Conservation (phyloP, 192 early-diverging fungal genomes). For the Coemansia sp. region DNA sequence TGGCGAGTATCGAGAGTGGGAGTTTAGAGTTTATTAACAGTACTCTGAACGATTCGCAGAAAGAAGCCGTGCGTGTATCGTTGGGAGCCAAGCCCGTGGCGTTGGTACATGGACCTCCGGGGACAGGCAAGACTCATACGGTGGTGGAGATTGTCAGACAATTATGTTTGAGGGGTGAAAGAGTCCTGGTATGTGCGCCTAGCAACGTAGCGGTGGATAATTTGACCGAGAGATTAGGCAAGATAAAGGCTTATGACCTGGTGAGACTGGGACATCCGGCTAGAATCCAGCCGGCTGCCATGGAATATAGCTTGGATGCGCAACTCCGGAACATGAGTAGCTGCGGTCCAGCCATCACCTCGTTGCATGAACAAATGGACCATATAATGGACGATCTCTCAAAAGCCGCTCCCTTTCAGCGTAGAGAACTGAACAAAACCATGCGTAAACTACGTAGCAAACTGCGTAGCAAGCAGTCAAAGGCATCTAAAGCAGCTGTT, state of each 20-base stretch:
- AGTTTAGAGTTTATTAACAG: slow-evolving; percentile 59
- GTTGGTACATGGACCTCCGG: slow-evolving; percentile 84
- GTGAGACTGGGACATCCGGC: slow-evolving; percentile 87
- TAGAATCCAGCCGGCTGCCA: slow-evolving; percentile 68
- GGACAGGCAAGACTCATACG: slow-evolving; percentile 89
- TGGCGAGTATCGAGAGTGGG: not conserved
- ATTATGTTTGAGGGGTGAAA: slow-evolving; percentile 58
- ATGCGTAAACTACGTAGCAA: slow-evolving; percentile 73
- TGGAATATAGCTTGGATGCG: slow-evolving; percentile 71
- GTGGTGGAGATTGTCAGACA: slow-evolving; percentile 84
- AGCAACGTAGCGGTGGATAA: slow-evolving; percentile 93
- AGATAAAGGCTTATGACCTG: slow-evolving; percentile 58
- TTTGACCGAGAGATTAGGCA: slow-evolving; percentile 75
- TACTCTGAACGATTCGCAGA: slow-evolving; percentile 73
- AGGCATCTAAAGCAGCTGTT: slow-evolving; percentile 65
- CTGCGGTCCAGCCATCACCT: slow-evolving; percentile 70
- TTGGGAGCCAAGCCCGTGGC: slow-evolving; percentile 66
- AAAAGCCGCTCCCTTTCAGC: slow-evolving; percentile 64
- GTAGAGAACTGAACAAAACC: slow-evolving; percentile 62
- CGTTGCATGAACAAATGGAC: slow-evolving; percentile 80
- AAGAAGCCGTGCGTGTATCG: slow-evolving; percentile 65
- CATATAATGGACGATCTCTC: slow-evolving; percentile 59
- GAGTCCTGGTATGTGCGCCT: slow-evolving; percentile 86
- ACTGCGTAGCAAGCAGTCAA: slow-evolving; percentile 65
- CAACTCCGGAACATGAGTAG: slow-evolving; percentile 62